These are phyloP conservation scores for Curvularia sp. DNA, from an alignment of 2,329 filamentous ascomycete genomes.

Conservation along the genomic window DNA sequence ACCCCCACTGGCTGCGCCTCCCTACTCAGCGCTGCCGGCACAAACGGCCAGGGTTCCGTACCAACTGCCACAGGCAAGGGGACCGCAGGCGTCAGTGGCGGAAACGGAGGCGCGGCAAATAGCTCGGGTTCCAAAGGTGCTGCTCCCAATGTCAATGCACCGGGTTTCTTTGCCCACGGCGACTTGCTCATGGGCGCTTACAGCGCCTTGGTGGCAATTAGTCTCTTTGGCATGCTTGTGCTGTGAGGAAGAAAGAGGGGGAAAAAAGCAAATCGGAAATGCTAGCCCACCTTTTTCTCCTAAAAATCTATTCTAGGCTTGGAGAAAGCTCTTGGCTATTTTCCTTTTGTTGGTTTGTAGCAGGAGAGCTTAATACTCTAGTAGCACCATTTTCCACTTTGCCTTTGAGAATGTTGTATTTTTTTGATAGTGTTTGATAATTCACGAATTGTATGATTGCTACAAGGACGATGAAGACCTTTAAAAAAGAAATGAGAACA, in stretches of 20 bases:
- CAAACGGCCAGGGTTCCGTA: constrained; percentile 63
- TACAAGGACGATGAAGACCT: no score
- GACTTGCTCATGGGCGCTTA: constrained; percentile 31
- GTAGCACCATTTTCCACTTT: not conserved
- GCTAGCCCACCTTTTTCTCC: no score
- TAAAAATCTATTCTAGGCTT: no score
- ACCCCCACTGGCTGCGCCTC: constrained; percentile 61
- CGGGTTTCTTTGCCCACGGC: constrained; percentile 38
- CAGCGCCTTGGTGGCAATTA: constrained; percentile 28
- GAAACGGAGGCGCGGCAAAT: constrained; percentile 11
- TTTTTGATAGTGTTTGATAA: not conserved
- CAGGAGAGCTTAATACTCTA: not conserved
- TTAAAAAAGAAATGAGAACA: no score
- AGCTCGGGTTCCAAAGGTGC: constrained; percentile 26
- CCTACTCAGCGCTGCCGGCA: constrained; percentile 68
- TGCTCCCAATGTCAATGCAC: constrained; percentile 29
- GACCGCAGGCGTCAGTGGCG: constrained; percentile 18
- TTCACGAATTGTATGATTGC: not conserved
- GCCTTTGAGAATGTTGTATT: not conserved
- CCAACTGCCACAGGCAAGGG: constrained; percentile 42
- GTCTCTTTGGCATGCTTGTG: constrained; percentile 39
- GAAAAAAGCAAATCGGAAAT: not conserved
- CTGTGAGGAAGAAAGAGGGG: constrained; percentile 7
- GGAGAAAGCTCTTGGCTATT: no score
- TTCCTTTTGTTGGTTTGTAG: not conserved